phyloP scores from a whole-genome alignment of 305 asterid genomes.

The Solanum hybrid region DNA sequence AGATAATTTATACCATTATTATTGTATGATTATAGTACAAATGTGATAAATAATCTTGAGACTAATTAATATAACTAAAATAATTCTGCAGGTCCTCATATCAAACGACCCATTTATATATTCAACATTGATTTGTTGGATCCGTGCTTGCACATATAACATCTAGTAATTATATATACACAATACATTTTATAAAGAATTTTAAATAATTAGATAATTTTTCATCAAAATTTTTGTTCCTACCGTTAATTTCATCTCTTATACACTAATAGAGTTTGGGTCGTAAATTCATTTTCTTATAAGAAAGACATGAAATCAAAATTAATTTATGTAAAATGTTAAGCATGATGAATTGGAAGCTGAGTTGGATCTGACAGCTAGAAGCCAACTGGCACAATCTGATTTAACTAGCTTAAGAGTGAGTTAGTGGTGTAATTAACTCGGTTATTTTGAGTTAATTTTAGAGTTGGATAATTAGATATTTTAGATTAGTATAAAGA shows the following conservation, averaged over 20 bases:
- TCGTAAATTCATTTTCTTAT: background rate
- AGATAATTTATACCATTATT: background rate
- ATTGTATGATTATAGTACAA: background rate
- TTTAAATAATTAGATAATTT: too few species aligned
- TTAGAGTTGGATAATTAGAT: background rate
- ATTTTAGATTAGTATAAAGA: background rate
- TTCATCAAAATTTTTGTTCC: too few species aligned
- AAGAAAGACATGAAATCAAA: background rate
- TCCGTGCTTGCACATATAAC: background rate
- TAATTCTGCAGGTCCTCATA: background rate
- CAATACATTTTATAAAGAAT: background rate
- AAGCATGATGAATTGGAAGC: background rate
- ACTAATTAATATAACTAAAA: background rate
- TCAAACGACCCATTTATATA: background rate
- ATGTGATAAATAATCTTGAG: background rate
- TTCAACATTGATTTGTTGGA: background rate
- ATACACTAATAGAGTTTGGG: background rate
- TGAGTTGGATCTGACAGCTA: background rate
- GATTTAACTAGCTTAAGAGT: too few species aligned
- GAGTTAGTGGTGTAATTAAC: background rate
- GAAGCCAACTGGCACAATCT: background rate
- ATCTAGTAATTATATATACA: background rate
- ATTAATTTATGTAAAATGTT: background rate
- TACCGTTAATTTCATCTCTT: background rate
- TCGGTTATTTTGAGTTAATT: background rate